Conservation (phyloP, 2,329 filamentous ascomycete species). For the Scedosporium apiospermum region DNA sequence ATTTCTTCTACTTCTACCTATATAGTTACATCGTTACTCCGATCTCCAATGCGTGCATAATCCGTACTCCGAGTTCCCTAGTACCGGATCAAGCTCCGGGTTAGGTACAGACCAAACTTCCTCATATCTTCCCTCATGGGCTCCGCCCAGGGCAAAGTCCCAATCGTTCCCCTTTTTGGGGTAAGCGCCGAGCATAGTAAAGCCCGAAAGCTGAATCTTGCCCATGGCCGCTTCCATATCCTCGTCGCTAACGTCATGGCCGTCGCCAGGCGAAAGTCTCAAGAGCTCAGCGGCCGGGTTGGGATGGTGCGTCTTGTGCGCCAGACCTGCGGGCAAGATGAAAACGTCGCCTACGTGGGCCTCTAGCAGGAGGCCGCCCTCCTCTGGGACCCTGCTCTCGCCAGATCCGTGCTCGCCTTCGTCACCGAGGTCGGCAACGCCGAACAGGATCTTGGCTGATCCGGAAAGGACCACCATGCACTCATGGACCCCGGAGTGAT, state of each 20-base stretch:
- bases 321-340: conserved; percentile 44
- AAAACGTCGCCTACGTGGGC: conserved; percentile 47
- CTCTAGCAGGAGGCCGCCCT: conserved; percentile 36
- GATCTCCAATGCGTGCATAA: not conserved
- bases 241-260: conserved; percentile 21
- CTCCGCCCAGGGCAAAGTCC: conserved; percentile 7
- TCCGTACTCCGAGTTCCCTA: not conserved
- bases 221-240: conserved; percentile 24
- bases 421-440: conserved; percentile 36
- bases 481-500: conserved; percentile 47
- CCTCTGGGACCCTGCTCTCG: conserved; percentile 27
- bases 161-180: not conserved
- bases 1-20: no score
- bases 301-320: conserved; percentile 43
- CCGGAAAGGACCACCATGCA: conserved; percentile 47
- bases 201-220: conserved; percentile 20
- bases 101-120: conserved; percentile 2
- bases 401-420: conserved; percentile 28
- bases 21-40: not conserved
- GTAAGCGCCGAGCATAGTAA: conserved; percentile 11
- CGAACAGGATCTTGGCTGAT: conserved; percentile 42
- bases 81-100: conserved; percentile 4
- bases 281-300: conserved; percentile 20
- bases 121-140: conserved; percentile 1
- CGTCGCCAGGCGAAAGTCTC: conserved; percentile 33